Conservation (phyloP, 2,329 filamentous ascomycete genomes). For the Neofusicoccum kwambonambiense region DNA sequence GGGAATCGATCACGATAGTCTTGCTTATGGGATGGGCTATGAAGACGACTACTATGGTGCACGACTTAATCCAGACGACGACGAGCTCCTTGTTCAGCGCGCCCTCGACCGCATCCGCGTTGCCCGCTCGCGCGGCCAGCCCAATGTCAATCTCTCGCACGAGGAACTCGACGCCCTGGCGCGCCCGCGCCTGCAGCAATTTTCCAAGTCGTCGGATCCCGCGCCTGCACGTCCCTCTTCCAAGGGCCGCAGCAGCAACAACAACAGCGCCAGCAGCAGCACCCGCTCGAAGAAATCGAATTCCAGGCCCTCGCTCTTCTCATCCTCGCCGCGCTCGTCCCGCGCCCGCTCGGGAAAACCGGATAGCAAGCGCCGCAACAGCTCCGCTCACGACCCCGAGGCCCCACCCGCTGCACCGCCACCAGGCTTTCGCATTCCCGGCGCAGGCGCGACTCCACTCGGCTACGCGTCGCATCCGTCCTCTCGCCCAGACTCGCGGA, state of each 20-base stretch:
- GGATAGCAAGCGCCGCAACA: conserved; percentile 28
- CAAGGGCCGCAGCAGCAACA: conserved; percentile 30
- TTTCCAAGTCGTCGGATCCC: conserved; percentile 24
- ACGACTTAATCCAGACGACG: conserved; percentile 49
- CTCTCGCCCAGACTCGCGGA: conserved; percentile 46
- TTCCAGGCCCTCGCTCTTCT: conserved; percentile 30
- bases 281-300: conserved; percentile 34
- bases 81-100: conserved; percentile 73
- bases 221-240: conserved; percentile 32
- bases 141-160: conserved; percentile 75
- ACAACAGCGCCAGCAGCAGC: conserved; percentile 30
- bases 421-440: conserved; percentile 49
- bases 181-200: conserved; percentile 27
- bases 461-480: conserved; percentile 27
- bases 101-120: conserved; percentile 78
- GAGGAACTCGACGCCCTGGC: conserved; percentile 70
- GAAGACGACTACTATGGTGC: conserved; percentile 47
- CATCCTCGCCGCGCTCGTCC: conserved; percentile 20
- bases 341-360: conserved; percentile 32
- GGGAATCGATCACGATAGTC: conserved; percentile 42
- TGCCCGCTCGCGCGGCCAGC: conserved; percentile 72
- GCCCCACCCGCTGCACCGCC: conserved; percentile 25
- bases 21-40: conserved; percentile 42
- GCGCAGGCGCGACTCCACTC: conserved; percentile 45
- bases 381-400: conserved; percentile 23